These are phyloP conservation scores for Sugiyamaella castrensis DNA, from an alignment of 1,139 yeast species.

Conservation along the genomic window DNA sequence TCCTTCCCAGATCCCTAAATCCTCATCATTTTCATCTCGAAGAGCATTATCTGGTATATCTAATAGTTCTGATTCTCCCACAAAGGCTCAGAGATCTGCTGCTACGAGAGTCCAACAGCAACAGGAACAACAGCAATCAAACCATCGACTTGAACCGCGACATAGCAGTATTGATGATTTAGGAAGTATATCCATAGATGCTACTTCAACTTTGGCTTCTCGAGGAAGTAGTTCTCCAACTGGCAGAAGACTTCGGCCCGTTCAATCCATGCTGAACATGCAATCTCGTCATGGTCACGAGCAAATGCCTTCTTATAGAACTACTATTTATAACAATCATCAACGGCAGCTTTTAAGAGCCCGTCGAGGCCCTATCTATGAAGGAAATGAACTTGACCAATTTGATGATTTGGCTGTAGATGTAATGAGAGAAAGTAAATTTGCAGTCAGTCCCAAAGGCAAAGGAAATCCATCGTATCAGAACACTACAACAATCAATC, in stretches of 20 bases:
- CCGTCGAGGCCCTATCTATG: slow-evolving; percentile 13
- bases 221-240: slow-evolving; percentile 4
- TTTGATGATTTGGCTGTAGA: slow-evolving; percentile 32
- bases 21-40: neutral
- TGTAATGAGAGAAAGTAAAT: slow-evolving; percentile 10
- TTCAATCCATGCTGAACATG: slow-evolving; percentile 24
- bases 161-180: neutral
- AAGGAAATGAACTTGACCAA: slow-evolving; percentile 35
- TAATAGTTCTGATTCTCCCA: neutral
- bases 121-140: slow-evolving; percentile 1
- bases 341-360: slow-evolving; percentile 6
- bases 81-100: neutral
- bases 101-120: neutral
- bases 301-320: neutral
- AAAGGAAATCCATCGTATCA: slow-evolving; percentile 2
- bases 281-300: neutral
- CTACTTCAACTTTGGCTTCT: slow-evolving; percentile 6
- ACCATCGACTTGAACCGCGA: neutral
- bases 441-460: slow-evolving; percentile 5
- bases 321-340: neutral
- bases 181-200: slow-evolving; percentile 8
- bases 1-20: neutral
- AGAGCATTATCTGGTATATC: neutral
- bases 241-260: slow-evolving; percentile 21
- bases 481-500: neutral